Evolutionary conservation across 129 eudicot species (phyloP).

Genomic region (Tagetes erecta): DNA sequence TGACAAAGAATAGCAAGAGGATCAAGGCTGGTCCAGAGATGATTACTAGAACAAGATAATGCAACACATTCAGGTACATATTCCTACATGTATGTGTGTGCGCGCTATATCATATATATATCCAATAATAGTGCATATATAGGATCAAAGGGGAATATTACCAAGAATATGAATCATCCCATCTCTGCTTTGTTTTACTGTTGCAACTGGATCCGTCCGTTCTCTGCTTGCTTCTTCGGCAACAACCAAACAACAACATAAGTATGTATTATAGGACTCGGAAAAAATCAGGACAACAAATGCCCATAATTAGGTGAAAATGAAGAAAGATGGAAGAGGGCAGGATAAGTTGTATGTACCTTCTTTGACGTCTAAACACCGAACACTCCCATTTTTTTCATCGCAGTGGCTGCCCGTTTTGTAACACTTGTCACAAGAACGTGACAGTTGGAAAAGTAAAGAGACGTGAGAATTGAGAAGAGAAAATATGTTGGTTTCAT

Average conservation of each 20-base stretch:
- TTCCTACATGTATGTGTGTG: background rate
- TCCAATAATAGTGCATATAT: too few species aligned
- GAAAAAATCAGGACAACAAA: too few species aligned
- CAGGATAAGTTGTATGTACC: background rate
- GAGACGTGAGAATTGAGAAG: background rate
- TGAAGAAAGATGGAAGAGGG: too few species aligned
- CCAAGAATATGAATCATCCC: too few species aligned
- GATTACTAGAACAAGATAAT: constrained; percentile 31
- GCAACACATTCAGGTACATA: constrained; percentile 11
- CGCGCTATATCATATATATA: too few species aligned
- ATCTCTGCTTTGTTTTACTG: too few species aligned
- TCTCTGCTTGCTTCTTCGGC: too few species aligned
- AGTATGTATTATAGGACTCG: too few species aligned
- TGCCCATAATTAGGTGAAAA: too few species aligned
- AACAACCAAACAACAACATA: too few species aligned
- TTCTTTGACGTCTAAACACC: constrained; percentile 19
- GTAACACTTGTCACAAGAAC: constrained; percentile 18
- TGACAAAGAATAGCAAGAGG: constrained; percentile 20
- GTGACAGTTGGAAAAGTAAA: constrained; percentile 23
- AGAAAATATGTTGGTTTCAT: background rate
- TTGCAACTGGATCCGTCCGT: too few species aligned
- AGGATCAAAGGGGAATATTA: too few species aligned
- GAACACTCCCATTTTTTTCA: background rate
- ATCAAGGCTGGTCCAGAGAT: constrained; percentile 24
- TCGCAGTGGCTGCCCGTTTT: constrained; percentile 22